Conservation (phyloP, 1,139 yeast genomes). For the Komagataea norvegica region DNA sequence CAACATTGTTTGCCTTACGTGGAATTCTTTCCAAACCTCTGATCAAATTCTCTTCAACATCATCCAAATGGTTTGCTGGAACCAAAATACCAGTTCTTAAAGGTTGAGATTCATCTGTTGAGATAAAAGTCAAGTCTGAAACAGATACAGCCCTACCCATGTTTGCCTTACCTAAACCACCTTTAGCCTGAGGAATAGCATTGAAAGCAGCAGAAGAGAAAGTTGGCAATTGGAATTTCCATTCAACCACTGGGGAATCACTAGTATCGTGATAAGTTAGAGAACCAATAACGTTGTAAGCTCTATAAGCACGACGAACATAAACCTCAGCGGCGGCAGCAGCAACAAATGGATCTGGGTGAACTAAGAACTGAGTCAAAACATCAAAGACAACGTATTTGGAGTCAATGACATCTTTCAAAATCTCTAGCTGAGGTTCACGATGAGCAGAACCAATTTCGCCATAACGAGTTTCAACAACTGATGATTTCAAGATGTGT, state of each 20-base stretch:
- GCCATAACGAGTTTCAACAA: constrained; percentile 85
- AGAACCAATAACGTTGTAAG: constrained; percentile 82
- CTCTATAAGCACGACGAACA: constrained; percentile 94
- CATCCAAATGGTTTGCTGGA: constrained; percentile 81
- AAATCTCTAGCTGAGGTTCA: constrained; percentile 73
- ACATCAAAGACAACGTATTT: constrained; percentile 96
- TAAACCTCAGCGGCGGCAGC: constrained; percentile 97
- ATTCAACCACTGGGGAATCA: constrained; percentile 61
- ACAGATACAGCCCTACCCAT: constrained; percentile 89
- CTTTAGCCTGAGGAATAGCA: constrained; percentile 51
- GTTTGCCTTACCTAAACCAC: constrained; percentile 34
- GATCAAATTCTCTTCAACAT: constrained; percentile 74
- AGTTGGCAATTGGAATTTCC: constrained; percentile 89
- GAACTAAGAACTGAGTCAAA: constrained; percentile 81
- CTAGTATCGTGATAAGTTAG: constrained; percentile 60
- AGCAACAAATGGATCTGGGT: constrained; percentile 81
- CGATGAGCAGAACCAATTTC: constrained; percentile 73
- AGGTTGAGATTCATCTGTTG: constrained; percentile 58
- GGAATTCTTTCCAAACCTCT: constrained; percentile 75
- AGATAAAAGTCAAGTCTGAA: constrained; percentile 83
- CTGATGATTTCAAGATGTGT: constrained; percentile 89
- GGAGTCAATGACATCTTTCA: constrained; percentile 91
- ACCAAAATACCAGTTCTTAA: constrained; percentile 83
- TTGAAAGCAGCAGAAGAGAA: constrained; percentile 77
- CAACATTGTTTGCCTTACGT: constrained; percentile 31